Base-by-base conservation (phyloP, 78 protist species). In the Cavenderia fasciculata region DNA sequence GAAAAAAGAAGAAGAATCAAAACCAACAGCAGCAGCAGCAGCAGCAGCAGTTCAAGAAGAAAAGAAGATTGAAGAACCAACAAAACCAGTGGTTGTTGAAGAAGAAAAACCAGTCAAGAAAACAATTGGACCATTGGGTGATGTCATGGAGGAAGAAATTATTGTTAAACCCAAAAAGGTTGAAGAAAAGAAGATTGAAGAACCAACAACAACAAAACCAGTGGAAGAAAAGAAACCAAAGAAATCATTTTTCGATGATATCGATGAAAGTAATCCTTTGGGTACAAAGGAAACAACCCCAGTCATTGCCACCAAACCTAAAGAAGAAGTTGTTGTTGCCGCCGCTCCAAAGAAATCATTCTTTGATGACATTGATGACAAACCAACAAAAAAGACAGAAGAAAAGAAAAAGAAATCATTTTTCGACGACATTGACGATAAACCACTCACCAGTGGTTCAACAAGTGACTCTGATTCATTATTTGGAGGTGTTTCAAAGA, bases 301-400 rank as follows among this genome's bases (percentile, higher is more conserved):
- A 43, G 51, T 56, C 1, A 29, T 46, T 2, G 10, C 74, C 1
- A 68, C 74, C 5, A 68, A 68, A 10, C 5, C 74, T 3, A 65
- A 49, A 18, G 65, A 31, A 40, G 72, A 63, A 43, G n/a, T n/a
- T n/a, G n/a, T n/a, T n/a, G n/a, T n/a, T n/a, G n/a, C n/a, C n/a
- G n/a, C n/a, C n/a, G n/a, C n/a, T n/a, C n/a, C 76, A 25, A 69
- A 51, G 11, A 69, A 69, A 69, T 47, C 76, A 44, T 63, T 43
- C 46, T 52, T 65, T 59, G 47, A 38, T 56, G 74, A 65, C 44
- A 43, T 74, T 27, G 85, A 74, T 27, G 68, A 61, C 23, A 46
- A 62, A 44, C 49, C 69, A 44, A 57, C 85, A 56, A 59, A 18
- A n/a, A 63, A 65, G 19, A 25, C 44, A 10, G 57, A 23, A 27